These are phyloP conservation scores for Grosmannia clavigera DNA, from an alignment of 2,329 filamentous ascomycete species.

Conservation along the genomic window DNA sequence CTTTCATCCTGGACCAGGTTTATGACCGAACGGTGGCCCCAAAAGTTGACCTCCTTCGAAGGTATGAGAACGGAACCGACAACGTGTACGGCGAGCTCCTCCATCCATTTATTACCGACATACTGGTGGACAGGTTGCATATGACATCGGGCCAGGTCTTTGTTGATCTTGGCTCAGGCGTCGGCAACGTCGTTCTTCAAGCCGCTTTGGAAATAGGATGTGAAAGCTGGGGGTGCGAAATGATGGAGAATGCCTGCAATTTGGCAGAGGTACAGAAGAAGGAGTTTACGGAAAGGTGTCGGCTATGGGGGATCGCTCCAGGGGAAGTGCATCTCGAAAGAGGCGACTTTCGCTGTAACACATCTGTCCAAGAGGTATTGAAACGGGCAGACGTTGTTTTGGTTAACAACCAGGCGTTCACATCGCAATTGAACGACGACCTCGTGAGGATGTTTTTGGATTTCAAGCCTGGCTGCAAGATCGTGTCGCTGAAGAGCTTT, in stretches of 20 bases:
- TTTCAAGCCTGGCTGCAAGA: constrained; percentile 76
- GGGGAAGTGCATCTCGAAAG: constrained; percentile 69
- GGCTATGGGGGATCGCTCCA: constrained; percentile 75
- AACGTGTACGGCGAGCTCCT: constrained; percentile 92
- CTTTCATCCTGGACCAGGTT: constrained; percentile 73
- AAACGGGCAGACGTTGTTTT: constrained; percentile 87
- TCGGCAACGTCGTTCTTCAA: constrained; percentile 91
- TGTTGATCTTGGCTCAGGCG: constrained; percentile 87
- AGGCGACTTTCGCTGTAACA: constrained; percentile 71
- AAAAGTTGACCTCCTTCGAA: constrained; percentile 67
- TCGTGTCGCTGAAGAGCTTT: constrained; percentile 88
- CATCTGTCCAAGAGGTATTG: constrained; percentile 57
- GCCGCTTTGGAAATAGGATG: constrained; percentile 87
- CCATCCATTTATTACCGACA: constrained; percentile 69
- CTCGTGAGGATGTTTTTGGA: constrained; percentile 86
- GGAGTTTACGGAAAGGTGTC: constrained; percentile 76
- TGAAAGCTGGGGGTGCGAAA: constrained; percentile 91
- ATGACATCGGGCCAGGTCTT: constrained; percentile 80
- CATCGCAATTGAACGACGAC: constrained; percentile 70
- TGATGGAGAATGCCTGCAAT: constrained; percentile 82
- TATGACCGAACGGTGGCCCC: constrained; percentile 90
- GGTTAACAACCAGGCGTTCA: constrained; percentile 97
- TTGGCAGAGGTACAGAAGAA: constrained; percentile 67
- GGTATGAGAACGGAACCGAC: constrained; percentile 82
- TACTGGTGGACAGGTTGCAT: constrained; percentile 62